Evolutionary conservation across 73 alveolate species (phyloP), one percentile per base, ranked within the genome.

Genomic region (Paramecium caudatum): DNA sequence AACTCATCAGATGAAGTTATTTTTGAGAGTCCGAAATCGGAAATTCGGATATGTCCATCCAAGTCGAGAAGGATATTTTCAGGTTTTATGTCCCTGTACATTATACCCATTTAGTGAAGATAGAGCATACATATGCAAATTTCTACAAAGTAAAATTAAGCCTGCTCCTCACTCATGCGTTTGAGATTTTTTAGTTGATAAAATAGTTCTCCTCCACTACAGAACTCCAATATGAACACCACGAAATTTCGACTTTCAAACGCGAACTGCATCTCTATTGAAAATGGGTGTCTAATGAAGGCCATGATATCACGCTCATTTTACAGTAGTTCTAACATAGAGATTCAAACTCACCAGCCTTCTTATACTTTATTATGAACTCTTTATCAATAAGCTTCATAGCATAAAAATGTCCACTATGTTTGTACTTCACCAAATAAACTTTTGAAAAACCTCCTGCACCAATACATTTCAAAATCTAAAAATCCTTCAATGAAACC

Each of bases 1-100:
- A 50, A 82, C 62, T 88, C 95, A 3, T 91, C 93, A 61, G 93
- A 91, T 5, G 69, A 65, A 0, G 93, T 91, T 5, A 95, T 90
- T 69, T 96, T 96, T 15, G 98, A 96, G 17, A 97, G 82, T 4
- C 99, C 99, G 91, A 97, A 97, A 93, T 97, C 99, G 15, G 99
- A 94, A 43, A 93, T 86, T 19, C 93, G 61, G 41, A 86, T 86
- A 92, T 97, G 99, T 46, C 98, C 98, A 82, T 94, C 97, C 25
- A 81, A 82, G 93, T 93, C 98, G 39, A 97, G 92, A 81, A 97
- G 90, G 19, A 97, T 94, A 92, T 97, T 97, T 93, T 97, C 99
- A 8, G 99, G 99, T 83, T 97, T 95, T 37, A 95, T 88, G 46
- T 95, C 98, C 48, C 97, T 91, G 70, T 91, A 94, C 61, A 95